Base-by-base conservation (phyloP, 176 grass and related monocot genomes). In the Tillandsia leiboldiana region DNA sequence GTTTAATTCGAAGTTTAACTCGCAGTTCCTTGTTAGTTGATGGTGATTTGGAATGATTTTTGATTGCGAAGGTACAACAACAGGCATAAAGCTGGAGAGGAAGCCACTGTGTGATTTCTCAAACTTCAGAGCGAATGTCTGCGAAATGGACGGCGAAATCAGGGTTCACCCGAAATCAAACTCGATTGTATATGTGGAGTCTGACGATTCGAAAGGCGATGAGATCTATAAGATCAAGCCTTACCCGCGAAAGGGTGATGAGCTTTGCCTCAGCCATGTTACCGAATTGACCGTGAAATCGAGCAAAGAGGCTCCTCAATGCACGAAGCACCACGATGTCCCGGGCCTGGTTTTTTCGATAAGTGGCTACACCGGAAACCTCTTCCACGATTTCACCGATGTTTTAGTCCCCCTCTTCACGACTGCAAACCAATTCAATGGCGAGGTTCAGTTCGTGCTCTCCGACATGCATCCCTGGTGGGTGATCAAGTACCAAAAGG, bases 321-420 rank as follows among this genome's bases (percentile, higher is more conserved):
- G 93, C 61, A 87, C 81, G 33, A 78, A 75, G 51, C 70, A 92
- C 48, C 89, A 97, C 71, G 58, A 83, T 1, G 81, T 87, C 56
- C 89, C 93, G 0, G 86, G 52, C 0, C 53, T 97, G 23, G 66
- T 97, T 26, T 97, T 97, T 66, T 73, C 89, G 8, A 66, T 92
- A 47, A 91, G 84, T n/a, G 93, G 89, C 14, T 97, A 92, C 77
- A 90, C 84, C 0, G 93, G 93, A 71, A 97, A 97, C 69, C 77
- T 92, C 22, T 97, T 92, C 70, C 93, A 97, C 26, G 93, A 90
- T 76, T 97, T 89, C 83, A 97, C 89, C 0, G 93, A 97, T 72
- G 81, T 90, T 20, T 76, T 97, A 22, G 89, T 97, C 48, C 93
- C 93, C 6, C 86, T 97, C 52, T 97, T 97, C 83, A 90, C 84